These are phyloP conservation scores for Blumeria hordei DNA, from an alignment of 2,329 filamentous ascomycete species.

Conservation along the genomic window DNA sequence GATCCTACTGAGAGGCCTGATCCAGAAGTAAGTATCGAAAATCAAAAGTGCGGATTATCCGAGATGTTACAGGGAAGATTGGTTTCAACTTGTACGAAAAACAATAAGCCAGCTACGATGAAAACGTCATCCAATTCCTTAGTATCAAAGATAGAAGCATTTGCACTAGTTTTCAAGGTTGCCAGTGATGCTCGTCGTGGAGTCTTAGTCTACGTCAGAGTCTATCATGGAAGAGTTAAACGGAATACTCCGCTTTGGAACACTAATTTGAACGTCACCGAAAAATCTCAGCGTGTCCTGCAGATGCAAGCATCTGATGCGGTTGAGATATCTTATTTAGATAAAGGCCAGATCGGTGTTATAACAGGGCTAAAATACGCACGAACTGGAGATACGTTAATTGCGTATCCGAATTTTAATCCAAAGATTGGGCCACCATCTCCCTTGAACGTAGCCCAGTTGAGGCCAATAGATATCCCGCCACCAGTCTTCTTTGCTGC, in stretches of 20 bases:
- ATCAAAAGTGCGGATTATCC: constrained; percentile 27
- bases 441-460: constrained; percentile 48
- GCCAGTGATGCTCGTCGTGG: constrained; percentile 70
- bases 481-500: constrained; percentile 94
- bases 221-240: constrained; percentile 64
- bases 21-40: constrained; percentile 47
- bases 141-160: constrained; percentile 30
- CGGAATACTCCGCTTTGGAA: constrained; percentile 64
- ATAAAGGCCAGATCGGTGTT: constrained; percentile 79
- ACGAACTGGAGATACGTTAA: constrained; percentile 80
- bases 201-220: constrained; percentile 72
- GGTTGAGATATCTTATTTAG: constrained; percentile 57
- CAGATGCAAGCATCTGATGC: constrained; percentile 81
- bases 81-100: constrained; percentile 16
- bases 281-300: constrained; percentile 57
- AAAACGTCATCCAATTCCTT: constrained; percentile 19
- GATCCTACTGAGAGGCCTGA: constrained; percentile 60
- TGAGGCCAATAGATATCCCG: constrained; percentile 71
- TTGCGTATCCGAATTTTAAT: constrained; percentile 42
- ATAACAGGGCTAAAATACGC: constrained; percentile 73
- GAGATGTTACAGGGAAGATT: constrained; percentile 23
- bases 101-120: constrained; percentile 15
- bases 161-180: constrained; percentile 71
- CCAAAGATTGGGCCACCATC: constrained; percentile 39
- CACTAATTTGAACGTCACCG: constrained; percentile 55